These are phyloP conservation scores for Podospora appendiculata DNA, from an alignment of 495 filamentous ascomycete species.

Conservation along the genomic window DNA sequence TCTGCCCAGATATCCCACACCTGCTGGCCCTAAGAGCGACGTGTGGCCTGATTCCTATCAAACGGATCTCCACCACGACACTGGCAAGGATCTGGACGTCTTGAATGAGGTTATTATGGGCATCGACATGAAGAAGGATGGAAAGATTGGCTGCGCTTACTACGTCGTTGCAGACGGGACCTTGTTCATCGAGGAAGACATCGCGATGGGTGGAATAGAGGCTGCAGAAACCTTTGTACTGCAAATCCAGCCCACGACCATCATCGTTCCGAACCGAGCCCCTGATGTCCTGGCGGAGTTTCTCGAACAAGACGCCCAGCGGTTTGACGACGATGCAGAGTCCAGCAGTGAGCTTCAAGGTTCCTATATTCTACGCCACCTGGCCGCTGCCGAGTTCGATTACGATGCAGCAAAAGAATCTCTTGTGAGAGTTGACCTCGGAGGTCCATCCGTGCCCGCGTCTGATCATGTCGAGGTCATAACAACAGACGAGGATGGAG, in stretches of 20 bases:
- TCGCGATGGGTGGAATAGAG: slow-evolving; percentile 61
- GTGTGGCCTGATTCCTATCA: too few species aligned
- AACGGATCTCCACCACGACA: too few species aligned
- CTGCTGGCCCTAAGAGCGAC: too few species aligned
- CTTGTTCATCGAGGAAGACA: slow-evolving; percentile 75
- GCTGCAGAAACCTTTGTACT: slow-evolving; percentile 68
- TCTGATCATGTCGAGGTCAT: slow-evolving; percentile 47
- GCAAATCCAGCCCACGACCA: slow-evolving; percentile 70
- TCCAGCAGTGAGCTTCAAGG: slow-evolving; percentile 17
- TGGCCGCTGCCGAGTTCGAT: slow-evolving; percentile 70
- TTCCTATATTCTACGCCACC: slow-evolving; percentile 65
- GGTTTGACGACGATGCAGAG: slow-evolving; percentile 19
- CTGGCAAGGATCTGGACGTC: slow-evolving; percentile 35
- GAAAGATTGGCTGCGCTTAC: slow-evolving; percentile 78
- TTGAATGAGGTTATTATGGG: slow-evolving; percentile 78
- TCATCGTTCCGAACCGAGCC: slow-evolving; percentile 65
- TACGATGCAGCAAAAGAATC: slow-evolving; percentile 63
- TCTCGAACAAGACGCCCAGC: slow-evolving; percentile 34
- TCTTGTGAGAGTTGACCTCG: slow-evolving; percentile 50
- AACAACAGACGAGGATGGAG: slow-evolving; percentile 38
- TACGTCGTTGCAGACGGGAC: slow-evolving; percentile 69
- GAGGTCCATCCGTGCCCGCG: slow-evolving; percentile 27
- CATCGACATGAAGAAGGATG: slow-evolving; percentile 64
- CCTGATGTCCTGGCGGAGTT: slow-evolving; percentile 50
- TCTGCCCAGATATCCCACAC: too few species aligned